Evolutionary conservation across 441 rosid species (phyloP).

Genomic region (Cnidoscolus chayamansa): DNA sequence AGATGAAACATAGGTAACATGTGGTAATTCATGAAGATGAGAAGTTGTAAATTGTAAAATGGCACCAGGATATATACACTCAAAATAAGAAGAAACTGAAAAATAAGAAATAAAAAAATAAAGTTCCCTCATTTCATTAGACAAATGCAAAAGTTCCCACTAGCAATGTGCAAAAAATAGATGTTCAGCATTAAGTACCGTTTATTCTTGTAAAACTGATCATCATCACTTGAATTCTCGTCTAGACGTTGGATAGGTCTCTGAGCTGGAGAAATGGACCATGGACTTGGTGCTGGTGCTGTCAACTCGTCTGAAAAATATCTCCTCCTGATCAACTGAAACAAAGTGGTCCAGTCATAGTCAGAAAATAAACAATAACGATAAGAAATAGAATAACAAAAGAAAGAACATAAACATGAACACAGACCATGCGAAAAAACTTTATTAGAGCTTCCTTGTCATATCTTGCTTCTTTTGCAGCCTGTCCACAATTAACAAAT

Average conservation of each 20-base stretch:
- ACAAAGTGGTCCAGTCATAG: constrained; percentile 18
- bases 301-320: constrained; percentile 82
- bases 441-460: constrained; percentile 90
- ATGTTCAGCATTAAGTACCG: constrained; percentile 39
- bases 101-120: no score
- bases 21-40: neutral
- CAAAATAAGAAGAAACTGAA: neutral
- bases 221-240: constrained; percentile 65
- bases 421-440: constrained; percentile 73
- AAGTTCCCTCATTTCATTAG: neutral
- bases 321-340: constrained; percentile 89
- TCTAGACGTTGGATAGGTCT: constrained; percentile 65
- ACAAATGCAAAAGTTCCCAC: neutral
- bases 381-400: neutral
- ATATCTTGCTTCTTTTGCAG: constrained; percentile 90
- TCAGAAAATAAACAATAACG: constrained; percentile 4
- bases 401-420: constrained; percentile 10
- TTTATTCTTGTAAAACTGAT: constrained; percentile 51
- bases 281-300: constrained; percentile 55
- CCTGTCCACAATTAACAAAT: constrained; percentile 44
- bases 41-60: neutral
- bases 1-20: neutral
- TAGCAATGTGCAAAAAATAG: neutral
- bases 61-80: neutral
- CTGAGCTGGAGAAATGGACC: constrained; percentile 68